Conservation (phyloP, 495 filamentous ascomycete species). For the Xylaria telfairii region DNA sequence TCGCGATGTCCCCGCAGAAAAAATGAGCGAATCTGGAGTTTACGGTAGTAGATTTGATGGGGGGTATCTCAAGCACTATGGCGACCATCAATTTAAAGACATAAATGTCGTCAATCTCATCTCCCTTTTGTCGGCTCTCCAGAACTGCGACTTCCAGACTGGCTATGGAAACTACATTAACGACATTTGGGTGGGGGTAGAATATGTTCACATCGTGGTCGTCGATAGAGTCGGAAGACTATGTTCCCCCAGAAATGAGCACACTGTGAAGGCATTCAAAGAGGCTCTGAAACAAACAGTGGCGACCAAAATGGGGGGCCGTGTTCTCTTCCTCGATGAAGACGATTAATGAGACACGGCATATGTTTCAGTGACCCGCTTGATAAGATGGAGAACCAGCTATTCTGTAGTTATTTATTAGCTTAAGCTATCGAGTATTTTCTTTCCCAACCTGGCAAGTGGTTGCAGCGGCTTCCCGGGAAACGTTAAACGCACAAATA, state of each 20-base stretch:
- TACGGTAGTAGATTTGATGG: background rate
- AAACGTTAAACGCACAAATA: background rate
- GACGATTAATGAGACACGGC: background rate
- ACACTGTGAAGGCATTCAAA: background rate
- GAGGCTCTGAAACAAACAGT: background rate
- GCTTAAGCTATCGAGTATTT: background rate
- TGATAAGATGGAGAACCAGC: background rate
- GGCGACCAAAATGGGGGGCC: background rate
- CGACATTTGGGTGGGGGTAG: too few species aligned
- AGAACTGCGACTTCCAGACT: constrained; percentile 1
- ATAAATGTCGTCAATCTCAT: background rate
- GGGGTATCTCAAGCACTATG: background rate
- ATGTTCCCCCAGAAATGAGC: too few species aligned
- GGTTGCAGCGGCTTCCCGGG: background rate
- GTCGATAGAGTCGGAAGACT: background rate
- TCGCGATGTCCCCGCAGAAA: background rate
- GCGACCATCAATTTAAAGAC: background rate
- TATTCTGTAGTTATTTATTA: background rate
- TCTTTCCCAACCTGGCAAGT: background rate
- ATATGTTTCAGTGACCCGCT: background rate
- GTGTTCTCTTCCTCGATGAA: background rate
- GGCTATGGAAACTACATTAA: too few species aligned
- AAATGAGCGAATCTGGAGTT: background rate
- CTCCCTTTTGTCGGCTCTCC: background rate
- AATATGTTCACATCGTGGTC: background rate